phyloP scores from a whole-genome alignment of 768 basidiomycete genomes.

The Russula foetens region DNA sequence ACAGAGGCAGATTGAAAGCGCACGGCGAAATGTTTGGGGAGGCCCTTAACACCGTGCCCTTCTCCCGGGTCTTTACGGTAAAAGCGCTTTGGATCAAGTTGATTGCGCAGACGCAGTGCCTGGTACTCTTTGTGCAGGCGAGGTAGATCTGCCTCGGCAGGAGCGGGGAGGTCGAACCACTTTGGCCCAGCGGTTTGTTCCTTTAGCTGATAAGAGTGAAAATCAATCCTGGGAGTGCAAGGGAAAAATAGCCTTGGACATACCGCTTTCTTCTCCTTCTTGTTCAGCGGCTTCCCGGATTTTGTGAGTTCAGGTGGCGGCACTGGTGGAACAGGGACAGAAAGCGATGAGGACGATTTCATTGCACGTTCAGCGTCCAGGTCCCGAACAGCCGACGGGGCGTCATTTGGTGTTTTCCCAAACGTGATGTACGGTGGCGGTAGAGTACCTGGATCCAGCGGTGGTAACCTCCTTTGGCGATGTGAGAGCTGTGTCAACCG shows the following conservation, averaged over 20 bases:
- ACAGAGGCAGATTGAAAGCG: constrained; percentile 22
- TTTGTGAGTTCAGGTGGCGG: constrained; percentile 53
- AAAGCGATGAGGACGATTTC: constrained; percentile 40
- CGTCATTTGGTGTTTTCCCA: constrained; percentile 34
- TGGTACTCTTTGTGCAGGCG: constrained; percentile 79
- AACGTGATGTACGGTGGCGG: constrained; percentile 59
- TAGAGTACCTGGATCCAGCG: constrained; percentile 55
- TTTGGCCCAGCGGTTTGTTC: constrained; percentile 65
- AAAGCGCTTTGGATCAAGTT: constrained; percentile 88
- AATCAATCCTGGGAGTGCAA: neutral
- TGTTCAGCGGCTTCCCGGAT: constrained; percentile 61
- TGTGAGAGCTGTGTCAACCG: neutral
- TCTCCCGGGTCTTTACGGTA: constrained; percentile 84
- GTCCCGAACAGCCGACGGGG: constrained; percentile 46
- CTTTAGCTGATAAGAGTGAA: constrained; percentile 41
- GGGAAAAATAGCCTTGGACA: constrained; percentile 18
- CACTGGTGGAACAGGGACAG: constrained; percentile 51
- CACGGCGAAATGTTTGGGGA: constrained; percentile 89
- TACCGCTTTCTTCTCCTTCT: constrained; percentile 65
- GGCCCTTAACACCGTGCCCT: constrained; percentile 72
- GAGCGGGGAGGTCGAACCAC: constrained; percentile 88
- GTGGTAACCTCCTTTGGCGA: constrained; percentile 45
- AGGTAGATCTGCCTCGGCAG: constrained; percentile 70
- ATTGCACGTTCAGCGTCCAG: constrained; percentile 50
- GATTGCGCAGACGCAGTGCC: constrained; percentile 76